Conservation (phyloP, 2,329 filamentous ascomycete genomes). For the Exophiala sp. region DNA sequence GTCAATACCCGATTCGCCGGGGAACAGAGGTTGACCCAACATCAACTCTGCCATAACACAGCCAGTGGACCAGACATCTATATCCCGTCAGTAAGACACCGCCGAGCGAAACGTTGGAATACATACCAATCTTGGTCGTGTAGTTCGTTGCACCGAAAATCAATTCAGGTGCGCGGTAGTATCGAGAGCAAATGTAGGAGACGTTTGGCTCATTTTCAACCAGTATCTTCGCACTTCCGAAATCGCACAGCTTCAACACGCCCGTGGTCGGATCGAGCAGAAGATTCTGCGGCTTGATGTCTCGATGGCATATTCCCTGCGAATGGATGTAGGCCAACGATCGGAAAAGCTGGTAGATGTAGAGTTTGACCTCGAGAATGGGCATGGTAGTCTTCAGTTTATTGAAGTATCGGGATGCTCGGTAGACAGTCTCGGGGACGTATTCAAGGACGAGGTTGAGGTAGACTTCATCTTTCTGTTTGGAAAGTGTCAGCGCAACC, state of each 20-base stretch:
- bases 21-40: constrained; percentile 96
- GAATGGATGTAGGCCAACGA: constrained; percentile 98
- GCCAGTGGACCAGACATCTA: constrained; percentile 98
- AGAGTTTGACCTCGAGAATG: constrained; percentile 96
- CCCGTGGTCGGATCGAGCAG: constrained; percentile 87
- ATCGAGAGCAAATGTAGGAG: constrained; percentile 98
- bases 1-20: constrained; percentile 96
- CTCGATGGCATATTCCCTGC: constrained; percentile 96
- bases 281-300: constrained; percentile 98
- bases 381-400: constrained; percentile 99
- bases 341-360: constrained; percentile 98
- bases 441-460: constrained; percentile 97
- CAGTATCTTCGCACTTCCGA: constrained; percentile 96
- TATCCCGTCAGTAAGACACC: constrained; percentile 8
- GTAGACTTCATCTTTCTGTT: constrained; percentile 94
- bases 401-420: constrained; percentile 97
- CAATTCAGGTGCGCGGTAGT: constrained; percentile 95
- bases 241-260: constrained; percentile 95
- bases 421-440: constrained; percentile 96
- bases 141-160: constrained; percentile 99
- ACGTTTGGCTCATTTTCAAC: constrained; percentile 99
- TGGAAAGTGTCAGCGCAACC: background rate
- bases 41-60: constrained; percentile 99
- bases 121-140: constrained; percentile 97
- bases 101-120: background rate